Evolutionary conservation across 2,329 filamentous ascomycete species (phyloP), one percentile per base, ranked within the genome.

Genomic region (Nannizzia gypsea): DNA sequence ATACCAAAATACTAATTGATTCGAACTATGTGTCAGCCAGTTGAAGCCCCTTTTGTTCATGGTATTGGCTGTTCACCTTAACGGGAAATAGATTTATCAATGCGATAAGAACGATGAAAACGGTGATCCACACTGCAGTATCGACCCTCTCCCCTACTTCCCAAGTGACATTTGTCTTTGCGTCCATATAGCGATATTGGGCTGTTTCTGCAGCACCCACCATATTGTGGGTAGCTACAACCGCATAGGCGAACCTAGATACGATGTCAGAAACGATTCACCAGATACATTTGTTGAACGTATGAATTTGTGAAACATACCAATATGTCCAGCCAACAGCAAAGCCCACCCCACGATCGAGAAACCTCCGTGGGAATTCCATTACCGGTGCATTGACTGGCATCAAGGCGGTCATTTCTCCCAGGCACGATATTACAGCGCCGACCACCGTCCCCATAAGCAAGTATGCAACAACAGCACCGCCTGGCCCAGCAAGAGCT

Each of bases 261-360:
- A 52, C 31, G n/a, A 34, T 42, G 17, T 55, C 31, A 52, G 44
- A 11, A 55, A 34, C 6, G 1, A 15, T n/a, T 11, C 5, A 50
- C 72, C 71, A 73, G 74, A 57, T 74, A 71, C 6, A 20, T 34
- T 26, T n/a, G n/a, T n/a, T n/a, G n/a, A 28, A 20, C n/a, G 13
- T 56, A 40, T 56, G 31, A 3, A 15, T 4, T 56, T 38, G 6
- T 36, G 2, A 9, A 40, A 26, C 58, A 57, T 63, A 74, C 75
- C 74, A 77, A 22, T 72, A 68, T 64, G 77, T 77, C 76, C 76
- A 78, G 2, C 74, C 76, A 24, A 72, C 72, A 3, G 75, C 74
- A 66, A 74, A 77, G 34, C 75, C 76, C 17, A 77, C 69, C 36
- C 73, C 73, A 64, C 74, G 72, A 63, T 75, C 73, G 24, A 76